Evolutionary conservation across 495 filamentous ascomycete species (phyloP), one percentile per base, ranked within the genome.

Genomic region (Bacidia rubella): DNA sequence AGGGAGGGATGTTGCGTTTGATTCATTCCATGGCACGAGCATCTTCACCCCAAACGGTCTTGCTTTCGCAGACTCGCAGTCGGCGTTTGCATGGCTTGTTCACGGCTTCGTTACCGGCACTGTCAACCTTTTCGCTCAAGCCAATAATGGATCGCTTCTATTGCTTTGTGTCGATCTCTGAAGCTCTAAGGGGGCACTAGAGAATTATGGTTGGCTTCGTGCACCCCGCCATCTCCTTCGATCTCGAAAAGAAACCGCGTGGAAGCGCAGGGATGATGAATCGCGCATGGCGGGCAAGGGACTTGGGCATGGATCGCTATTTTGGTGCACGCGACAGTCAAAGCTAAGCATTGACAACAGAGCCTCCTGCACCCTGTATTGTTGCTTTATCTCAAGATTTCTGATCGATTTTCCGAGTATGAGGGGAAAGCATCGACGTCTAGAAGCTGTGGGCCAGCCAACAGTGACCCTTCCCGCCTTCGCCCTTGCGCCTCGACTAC

Each of bases 191-290:
- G 9, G 9, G 19, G 41, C 41, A 44, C 41, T 44, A 44, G 41
- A 20, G 20, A 17, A 44, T 22, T 22, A 44, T 44, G 9, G 41
- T 44, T 44, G 7, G 7, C 20, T 9, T 20, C 41, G 20, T 44
- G 32, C 32, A n/a, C 32, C 10, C 9, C 10, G 10, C 32, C n/a
- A n/a, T n/a, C n/a, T 35, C 7, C 29, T 15, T 35, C 29, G 29
- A 44, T 17, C 5, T 44, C 41, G 41, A 44, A 44, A 44, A 44
- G 41, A 44, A 44, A 44, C 41, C 41, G 41, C 41, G 41, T 44
- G 41, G 41, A 44, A 9, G 41, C 20, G 19, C 41, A 44, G 41
- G 41, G 41, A 9, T 44, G 9, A 9, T 5, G 29, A 7, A 35
- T 35, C 29, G 29, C 29, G 29, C 29, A 35, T 35, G 5, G 29